Base-by-base conservation (phyloP, 805 yeast species). In the Zygoascus ofunaensis region DNA sequence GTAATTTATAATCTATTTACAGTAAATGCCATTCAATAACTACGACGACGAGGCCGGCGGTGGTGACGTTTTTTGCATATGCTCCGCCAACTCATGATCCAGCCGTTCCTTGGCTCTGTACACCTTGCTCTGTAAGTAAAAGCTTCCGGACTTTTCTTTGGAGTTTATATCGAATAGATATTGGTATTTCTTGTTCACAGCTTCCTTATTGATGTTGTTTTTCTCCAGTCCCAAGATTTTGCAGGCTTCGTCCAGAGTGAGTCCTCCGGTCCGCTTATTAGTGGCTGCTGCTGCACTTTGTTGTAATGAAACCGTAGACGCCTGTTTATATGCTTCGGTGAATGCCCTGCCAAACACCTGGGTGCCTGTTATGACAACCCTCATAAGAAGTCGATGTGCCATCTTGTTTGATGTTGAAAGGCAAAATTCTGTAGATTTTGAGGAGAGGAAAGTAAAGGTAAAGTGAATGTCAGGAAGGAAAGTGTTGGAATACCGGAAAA, bases 331-430 rank as follows among this genome's bases (percentile, higher is more conserved):
- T 0, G 98, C 97, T 62, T 87, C 95, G n/a, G 87, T 74, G 62
- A 92, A 92, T 0, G 98, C 98, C 55, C 85, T 77, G 46, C 97
- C 97, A 60, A 92, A 87, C 24, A 90, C 97, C 55, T 86, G 81
- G 3, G 97, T 94, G 46, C 97, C 97, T 7, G 97, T 89, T 58
- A 89, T 76, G 40, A 87, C 74, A 51, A 92, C 95, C 64, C 85
- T 90, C 52, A 85, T 86, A 44, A 90, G 60, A 46, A 94, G 74
- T 70, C 97, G 79, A 64, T 92, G 95, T 50, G 98, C 97, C 97
- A 41, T 41, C 14, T 34, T 41, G 37, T 21, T 20, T 10, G 19
- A 17, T 26, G 30, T 26, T n/a, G n/a, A n/a, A n/a, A n/a, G n/a
- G n/a, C n/a, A n/a, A n/a, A n/a, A n/a, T n/a, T n/a, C n/a, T n/a